Evolutionary conservation across 2,329 filamentous ascomycete genomes (phyloP).

Genomic region (Aspergillus pseudoterreus): DNA sequence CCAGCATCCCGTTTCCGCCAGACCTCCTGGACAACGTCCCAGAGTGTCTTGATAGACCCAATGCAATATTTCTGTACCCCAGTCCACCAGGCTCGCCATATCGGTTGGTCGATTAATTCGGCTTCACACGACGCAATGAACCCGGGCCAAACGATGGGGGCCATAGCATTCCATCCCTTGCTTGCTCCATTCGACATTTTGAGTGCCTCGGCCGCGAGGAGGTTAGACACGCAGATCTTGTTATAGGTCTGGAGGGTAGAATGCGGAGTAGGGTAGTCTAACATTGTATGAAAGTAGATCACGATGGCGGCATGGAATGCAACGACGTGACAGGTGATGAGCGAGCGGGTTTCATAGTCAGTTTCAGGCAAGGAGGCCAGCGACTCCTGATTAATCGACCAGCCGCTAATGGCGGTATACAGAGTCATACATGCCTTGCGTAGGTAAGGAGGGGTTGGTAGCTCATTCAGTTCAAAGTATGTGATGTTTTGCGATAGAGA

Average conservation of each 20-base stretch:
- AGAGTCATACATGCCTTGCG: not conserved
- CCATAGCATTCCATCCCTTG: slow-evolving; percentile 6
- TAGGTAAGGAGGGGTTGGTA: not conserved
- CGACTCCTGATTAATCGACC: not conserved
- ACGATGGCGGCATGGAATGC: slow-evolving; percentile 6
- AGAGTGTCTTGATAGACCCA: slow-evolving; percentile 1
- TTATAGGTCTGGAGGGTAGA: not conserved
- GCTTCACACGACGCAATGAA: slow-evolving; percentile 8
- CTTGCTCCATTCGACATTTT: not conserved
- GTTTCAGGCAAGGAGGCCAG: not conserved
- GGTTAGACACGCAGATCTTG: slow-evolving; percentile 1
- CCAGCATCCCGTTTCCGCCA: not conserved
- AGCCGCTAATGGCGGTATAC: not conserved
- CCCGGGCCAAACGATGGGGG: slow-evolving; percentile 8
- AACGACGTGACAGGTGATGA: slow-evolving; percentile 5
- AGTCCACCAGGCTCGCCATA: slow-evolving; percentile 4
- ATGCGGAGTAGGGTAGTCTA: not conserved
- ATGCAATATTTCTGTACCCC: slow-evolving; percentile 1
- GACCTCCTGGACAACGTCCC: not conserved
- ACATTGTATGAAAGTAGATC: slow-evolving; percentile 3
- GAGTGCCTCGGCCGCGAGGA: slow-evolving; percentile 3
- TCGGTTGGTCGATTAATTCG: not conserved
- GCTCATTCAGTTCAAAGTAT: not conserved
- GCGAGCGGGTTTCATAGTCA: slow-evolving; percentile 2
- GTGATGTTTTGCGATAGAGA: not conserved